Evolutionary conservation across 306 rosid genomes (phyloP), one percentile per base, ranked within the genome.

Genomic region (Delonix regia): DNA sequence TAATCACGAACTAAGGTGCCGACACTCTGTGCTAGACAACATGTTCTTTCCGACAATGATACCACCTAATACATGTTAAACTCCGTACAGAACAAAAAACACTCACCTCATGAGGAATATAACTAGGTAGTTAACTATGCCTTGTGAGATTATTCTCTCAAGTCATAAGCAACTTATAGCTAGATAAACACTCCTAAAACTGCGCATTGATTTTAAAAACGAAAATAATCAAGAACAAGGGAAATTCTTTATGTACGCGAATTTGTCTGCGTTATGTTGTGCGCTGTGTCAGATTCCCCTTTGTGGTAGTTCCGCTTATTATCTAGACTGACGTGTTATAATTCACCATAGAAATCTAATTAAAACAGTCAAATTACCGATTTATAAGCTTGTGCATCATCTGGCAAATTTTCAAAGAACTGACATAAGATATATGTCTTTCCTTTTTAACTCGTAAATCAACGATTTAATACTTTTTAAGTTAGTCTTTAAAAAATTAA

Each of bases 1-100:
- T 39, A 67, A 52, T 49, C 76, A 14, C 9, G 41, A 69, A 59
- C 48, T 34, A 56, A 78, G 30, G 51, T 45, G 65, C 65, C 48
- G 41, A 4, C 41, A 2, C 41, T 0, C 9, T 4, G 41, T 38
- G 38, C 6, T 45, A 22, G 41, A 69, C 53, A 75, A 60, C 84
- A 69, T 81, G 81, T 60, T 81, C 59, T 25, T 69, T 13, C 45
- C 78, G 71, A 82, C 77, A 82, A 76, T 76, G 52, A 3, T 76
- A 78, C 27, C 21, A 4, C 10, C 44, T 15, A 49, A 7, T 27
- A 36, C 24, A 30, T 51, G 44, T 25, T 57, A 18, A 78, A 71
- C 59, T 49, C 42, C 19, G 49, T 44, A 78, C 57, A 68, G 48
- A 69, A 56, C 68, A 73, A 66, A 38, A 56, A 7, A 16, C 7